These are phyloP conservation scores for Oxytropis ochrocephala DNA, from an alignment of 306 rosid genomes.

Conservation along the genomic window DNA sequence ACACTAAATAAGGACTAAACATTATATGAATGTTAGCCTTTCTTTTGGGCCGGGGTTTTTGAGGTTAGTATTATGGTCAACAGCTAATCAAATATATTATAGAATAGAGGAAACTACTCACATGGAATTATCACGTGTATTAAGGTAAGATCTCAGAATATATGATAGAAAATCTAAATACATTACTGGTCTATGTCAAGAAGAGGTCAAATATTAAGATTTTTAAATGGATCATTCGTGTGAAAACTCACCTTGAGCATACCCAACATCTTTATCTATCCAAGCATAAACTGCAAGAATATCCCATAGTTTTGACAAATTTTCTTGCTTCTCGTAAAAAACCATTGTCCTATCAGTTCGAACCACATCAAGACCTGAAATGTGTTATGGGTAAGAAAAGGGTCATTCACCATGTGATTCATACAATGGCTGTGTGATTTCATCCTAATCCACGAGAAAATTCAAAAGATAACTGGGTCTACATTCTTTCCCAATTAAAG, in stretches of 20 bases:
- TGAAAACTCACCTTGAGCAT: conserved; percentile 77
- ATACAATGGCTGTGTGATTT: background rate
- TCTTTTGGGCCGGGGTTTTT: background rate
- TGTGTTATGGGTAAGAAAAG: conserved; percentile 1
- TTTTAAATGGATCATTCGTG: background rate
- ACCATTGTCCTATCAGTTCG: conserved; percentile 97
- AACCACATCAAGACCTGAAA: conserved; percentile 93
- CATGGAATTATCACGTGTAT: background rate
- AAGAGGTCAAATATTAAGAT: conserved; percentile 9
- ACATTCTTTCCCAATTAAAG: background rate
- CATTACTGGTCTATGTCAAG: background rate
- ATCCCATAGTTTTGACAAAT: conserved; percentile 95
- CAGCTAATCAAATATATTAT: background rate
- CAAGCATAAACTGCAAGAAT: conserved; percentile 93
- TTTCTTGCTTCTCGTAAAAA: conserved; percentile 85
- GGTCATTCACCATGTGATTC: background rate
- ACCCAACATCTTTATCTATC: conserved; percentile 92
- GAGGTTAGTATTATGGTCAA: background rate
- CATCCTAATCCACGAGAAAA: conserved; percentile 1
- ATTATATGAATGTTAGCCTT: background rate
- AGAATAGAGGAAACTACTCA: background rate
- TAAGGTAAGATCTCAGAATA: background rate
- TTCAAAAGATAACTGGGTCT: background rate
- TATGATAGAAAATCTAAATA: background rate
- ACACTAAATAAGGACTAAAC: background rate